Evolutionary conservation across 257 asterid genomes (phyloP).

Genomic region (Gentiana macrophylla): DNA sequence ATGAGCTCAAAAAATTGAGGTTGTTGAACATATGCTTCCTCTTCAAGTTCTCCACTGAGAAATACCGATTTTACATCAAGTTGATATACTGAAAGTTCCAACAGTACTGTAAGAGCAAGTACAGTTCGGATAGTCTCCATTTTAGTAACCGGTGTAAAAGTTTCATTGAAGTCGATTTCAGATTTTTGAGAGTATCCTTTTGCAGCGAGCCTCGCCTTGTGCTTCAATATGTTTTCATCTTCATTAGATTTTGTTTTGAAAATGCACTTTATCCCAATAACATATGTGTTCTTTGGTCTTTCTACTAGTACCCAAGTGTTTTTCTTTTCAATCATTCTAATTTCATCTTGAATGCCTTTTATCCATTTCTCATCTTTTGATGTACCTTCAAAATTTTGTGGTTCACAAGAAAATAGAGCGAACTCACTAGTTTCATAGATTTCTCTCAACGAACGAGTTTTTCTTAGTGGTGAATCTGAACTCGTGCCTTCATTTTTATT

Average conservation of each 20-base stretch:
- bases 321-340: conserved; percentile 6
- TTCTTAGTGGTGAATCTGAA: background rate
- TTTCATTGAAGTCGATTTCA: conserved; percentile 1
- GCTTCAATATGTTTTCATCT: no score
- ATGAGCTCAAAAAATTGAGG: no score
- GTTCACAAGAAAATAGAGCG: no score
- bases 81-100: background rate
- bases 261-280: background rate
- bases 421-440: background rate
- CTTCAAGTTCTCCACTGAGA: no score
- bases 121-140: background rate
- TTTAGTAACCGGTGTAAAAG: background rate
- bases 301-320: conserved; percentile 13
- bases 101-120: conserved; percentile 2
- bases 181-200: no score
- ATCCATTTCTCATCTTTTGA: no score
- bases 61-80: conserved; percentile 5
- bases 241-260: no score
- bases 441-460: background rate
- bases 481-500: background rate
- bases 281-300: background rate
- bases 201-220: no score
- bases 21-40: no score
- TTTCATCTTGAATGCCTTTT: background rate
- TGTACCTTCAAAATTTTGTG: no score